Evolutionary conservation across 2,329 filamentous ascomycete genomes (phyloP), one percentile per base, ranked within the genome.

Genomic region (Botrytis fragariae): DNA sequence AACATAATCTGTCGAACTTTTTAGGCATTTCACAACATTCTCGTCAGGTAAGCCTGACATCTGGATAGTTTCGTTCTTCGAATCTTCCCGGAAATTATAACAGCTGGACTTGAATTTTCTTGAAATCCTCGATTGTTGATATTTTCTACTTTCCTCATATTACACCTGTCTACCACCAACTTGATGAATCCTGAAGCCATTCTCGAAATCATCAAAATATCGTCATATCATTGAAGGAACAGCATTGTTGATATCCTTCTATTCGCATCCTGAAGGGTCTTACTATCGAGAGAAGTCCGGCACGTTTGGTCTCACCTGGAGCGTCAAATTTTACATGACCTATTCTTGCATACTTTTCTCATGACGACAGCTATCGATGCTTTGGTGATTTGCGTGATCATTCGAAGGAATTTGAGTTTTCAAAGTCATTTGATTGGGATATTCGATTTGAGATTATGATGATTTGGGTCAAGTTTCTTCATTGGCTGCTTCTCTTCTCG

Each of bases 141-240:
- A 61, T 42, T 69, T 48, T 51, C 37, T 39, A 10, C 35, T 60
- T 72, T 59, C 18, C 8, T 42, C 54, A 39, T 44, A 68, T 62
- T 51, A 42, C 35, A 42, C 48, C 22, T 63, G 57, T 70, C 71
- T 42, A 51, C 42, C 37, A 32, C 48, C 65, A 57, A 32, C 44
- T 67, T 73, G 72, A 74, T 54, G 72, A 74, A 73, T 72, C 64
- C 63, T 76, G 74, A 73, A 74, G 42, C 37, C 32, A 51, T 63
- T 54, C 59, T 65, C 48, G 48, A 63, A 51, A 63, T 37, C 64
- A 70, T 70, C 44, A 57, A 69, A 68, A 18, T 29, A 48, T 39
- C 62, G 70, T 72, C 60, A 68, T 32, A 69, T 60, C 29, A 72
- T 69, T 72, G 71, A 61, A 72, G 63, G 61, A 72, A 59, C 25